These are phyloP conservation scores for Termitomyces sp. DNA, from an alignment of 768 basidiomycete genomes.

Conservation along the genomic window DNA sequence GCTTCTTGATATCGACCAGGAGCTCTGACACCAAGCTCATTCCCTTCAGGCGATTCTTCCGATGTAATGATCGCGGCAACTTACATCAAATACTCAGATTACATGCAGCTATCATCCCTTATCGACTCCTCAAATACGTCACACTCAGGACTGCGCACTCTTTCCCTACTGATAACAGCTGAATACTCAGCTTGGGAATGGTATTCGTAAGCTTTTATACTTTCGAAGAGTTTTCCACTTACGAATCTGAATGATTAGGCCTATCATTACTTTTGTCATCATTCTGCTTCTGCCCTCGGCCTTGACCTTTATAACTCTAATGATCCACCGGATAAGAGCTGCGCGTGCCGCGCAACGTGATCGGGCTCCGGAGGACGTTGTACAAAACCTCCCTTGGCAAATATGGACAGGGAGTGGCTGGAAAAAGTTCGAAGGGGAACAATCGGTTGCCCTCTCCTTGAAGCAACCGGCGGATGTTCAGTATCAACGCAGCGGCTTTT, in stretches of 20 bases:
- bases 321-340: slow-evolving; percentile 83
- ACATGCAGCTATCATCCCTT: slow-evolving; percentile 59
- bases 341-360: slow-evolving; percentile 79
- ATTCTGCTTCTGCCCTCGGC: slow-evolving; percentile 88
- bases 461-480: slow-evolving; percentile 27
- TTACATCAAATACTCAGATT: slow-evolving; percentile 84
- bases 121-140: slow-evolving; percentile 73
- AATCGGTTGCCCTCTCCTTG: slow-evolving; percentile 20
- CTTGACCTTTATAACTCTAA: slow-evolving; percentile 82
- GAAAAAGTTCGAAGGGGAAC: slow-evolving; percentile 63
- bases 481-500: not conserved
- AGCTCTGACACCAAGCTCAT: not conserved
- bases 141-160: slow-evolving; percentile 68
- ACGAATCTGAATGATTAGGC: slow-evolving; percentile 34
- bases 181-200: slow-evolving; percentile 87
- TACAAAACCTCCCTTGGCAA: slow-evolving; percentile 73
- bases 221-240: not conserved
- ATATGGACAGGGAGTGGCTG: slow-evolving; percentile 78
- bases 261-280: slow-evolving; percentile 80
- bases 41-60: slow-evolving; percentile 65
- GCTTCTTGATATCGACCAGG: not conserved
- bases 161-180: slow-evolving; percentile 71
- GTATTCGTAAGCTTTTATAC: slow-evolving; percentile 64
- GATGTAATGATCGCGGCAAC: slow-evolving; percentile 82
- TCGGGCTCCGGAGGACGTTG: slow-evolving; percentile 76